Evolutionary conservation across 768 basidiomycete genomes (phyloP), one percentile per base, ranked within the genome.

Genomic region (Leccinellum rugosiceps): DNA sequence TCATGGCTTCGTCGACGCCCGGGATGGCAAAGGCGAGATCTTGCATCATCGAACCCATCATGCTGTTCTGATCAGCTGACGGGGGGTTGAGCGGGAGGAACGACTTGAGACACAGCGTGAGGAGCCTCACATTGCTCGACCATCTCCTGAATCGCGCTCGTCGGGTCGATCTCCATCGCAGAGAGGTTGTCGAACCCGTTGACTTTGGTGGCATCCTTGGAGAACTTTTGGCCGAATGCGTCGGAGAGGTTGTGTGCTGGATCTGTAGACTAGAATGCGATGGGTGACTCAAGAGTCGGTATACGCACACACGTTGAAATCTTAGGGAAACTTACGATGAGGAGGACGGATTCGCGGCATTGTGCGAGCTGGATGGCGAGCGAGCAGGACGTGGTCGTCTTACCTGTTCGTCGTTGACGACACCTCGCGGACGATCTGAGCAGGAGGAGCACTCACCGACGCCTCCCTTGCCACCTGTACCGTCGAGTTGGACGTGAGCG

Each of bases 21-120:
- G 97, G 97, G 57, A 99, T 98, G 2, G 97, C 94, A 68, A 99
- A 99, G 0, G 97, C 97, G 45, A 99, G 82, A 76, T 99, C 97
- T 73, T 99, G 97, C 93, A 99, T 97, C 94, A 99, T 98, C 60
- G 89, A 86, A 47, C 94, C 94, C 96, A 98, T 98, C 80, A 96
- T 94, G 11, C 90, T 88, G 67, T 90, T 91, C 63, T 86, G 84
- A 71, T 92, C 91, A 58, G 91, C 90, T 93, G 66, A 46, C 44
- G 25, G 50, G 41, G 53, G 50, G 32, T 57, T 56, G 21, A 38
- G 55, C 26, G 49, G 41, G 13, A 55, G 21, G 28, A 3, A 30
- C 25, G n/a, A 23, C 30, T 23, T 3, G 31, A 26, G 6, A 23
- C 21, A 2, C 49, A 35, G 52, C 15, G 72, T 0, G 6, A n/a